These are phyloP conservation scores for Termitomyces sp. DNA, from an alignment of 768 basidiomycete species.

Conservation along the genomic window DNA sequence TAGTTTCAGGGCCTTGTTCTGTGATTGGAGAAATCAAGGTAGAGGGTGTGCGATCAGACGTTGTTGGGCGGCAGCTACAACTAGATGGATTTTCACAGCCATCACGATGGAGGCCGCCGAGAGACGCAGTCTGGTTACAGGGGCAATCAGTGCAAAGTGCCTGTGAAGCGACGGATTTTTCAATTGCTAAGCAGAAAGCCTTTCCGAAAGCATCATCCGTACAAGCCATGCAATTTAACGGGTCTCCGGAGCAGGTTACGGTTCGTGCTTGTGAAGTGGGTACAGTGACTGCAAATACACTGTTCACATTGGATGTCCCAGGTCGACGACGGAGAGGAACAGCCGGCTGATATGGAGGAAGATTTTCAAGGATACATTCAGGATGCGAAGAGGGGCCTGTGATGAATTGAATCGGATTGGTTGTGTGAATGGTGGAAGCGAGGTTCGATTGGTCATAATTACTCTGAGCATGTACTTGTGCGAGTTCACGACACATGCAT, in stretches of 20 bases:
- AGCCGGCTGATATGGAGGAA: constrained; percentile 76
- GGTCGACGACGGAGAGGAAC: constrained; percentile 70
- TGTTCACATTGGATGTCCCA: constrained; percentile 30
- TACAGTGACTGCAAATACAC: constrained; percentile 49
- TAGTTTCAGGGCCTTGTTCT: constrained; percentile 39
- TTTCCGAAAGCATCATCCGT: constrained; percentile 83
- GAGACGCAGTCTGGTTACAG: constrained; percentile 13
- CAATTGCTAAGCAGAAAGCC: constrained; percentile 80
- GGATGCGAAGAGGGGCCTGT: constrained; percentile 19
- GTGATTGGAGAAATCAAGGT: constrained; percentile 1
- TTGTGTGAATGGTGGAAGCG: constrained; percentile 17
- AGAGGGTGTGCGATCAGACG: not conserved
- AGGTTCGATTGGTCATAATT: constrained; percentile 18
- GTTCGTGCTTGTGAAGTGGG: constrained; percentile 20
- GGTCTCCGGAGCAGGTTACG: constrained; percentile 75
- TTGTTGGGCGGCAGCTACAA: constrained; percentile 20
- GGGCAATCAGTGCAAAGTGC: constrained; percentile 56
- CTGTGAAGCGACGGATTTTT: constrained; percentile 49
- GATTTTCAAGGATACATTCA: constrained; percentile 67
- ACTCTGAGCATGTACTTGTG: constrained; percentile 28
- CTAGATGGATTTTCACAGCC: constrained; percentile 18
- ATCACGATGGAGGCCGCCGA: not conserved
- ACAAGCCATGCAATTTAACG: constrained; percentile 80
- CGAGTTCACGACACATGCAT: constrained; percentile 76
- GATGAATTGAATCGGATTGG: constrained; percentile 20